Conservation (phyloP, 2,329 filamentous ascomycete species). For the Lecanoromycetidae sp. region DNA sequence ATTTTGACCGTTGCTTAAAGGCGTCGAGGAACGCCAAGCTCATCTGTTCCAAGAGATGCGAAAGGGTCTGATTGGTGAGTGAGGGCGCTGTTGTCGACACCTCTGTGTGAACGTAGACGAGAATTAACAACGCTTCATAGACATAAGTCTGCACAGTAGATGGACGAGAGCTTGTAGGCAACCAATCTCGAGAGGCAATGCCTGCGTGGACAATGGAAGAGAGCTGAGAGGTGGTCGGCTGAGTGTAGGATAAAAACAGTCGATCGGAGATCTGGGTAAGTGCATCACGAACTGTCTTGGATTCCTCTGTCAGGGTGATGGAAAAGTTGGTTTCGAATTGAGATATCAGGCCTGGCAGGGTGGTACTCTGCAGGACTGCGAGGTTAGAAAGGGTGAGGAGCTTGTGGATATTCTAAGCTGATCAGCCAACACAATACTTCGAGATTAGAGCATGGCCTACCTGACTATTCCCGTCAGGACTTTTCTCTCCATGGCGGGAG, state of each 20-base stretch:
- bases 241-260: constrained; percentile 85
- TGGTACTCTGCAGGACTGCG: constrained; percentile 64
- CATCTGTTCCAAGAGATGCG: constrained; percentile 72
- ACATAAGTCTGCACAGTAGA: constrained; percentile 75
- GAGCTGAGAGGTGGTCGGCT: constrained; percentile 58
- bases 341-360: constrained; percentile 77
- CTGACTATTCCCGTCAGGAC: not conserved
- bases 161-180: constrained; percentile 47
- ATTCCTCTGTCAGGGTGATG: constrained; percentile 86
- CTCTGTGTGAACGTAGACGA: constrained; percentile 87
- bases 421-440: constrained; percentile 13
- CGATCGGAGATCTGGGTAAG: constrained; percentile 80
- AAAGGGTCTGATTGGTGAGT: constrained; percentile 69
- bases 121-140: constrained; percentile 69
- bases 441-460: not conserved
- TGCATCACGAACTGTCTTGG: constrained; percentile 81
- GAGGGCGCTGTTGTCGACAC: constrained; percentile 67
- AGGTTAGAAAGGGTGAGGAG: constrained; percentile 90
- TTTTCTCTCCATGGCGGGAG: not conserved
- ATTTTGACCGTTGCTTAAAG: constrained; percentile 56
- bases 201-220: constrained; percentile 60
- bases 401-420: constrained; percentile 70
- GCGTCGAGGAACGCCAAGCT: constrained; percentile 69
- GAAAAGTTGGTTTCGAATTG: constrained; percentile 92
- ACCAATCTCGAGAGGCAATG: constrained; percentile 60